Percentiles rank a stretch among this genome's conserved stretches.
Evolutionary conservation across 2,329 filamentous ascomycete genomes (phyloP).

Genomic region (Fusarium transvaalense): DNA sequence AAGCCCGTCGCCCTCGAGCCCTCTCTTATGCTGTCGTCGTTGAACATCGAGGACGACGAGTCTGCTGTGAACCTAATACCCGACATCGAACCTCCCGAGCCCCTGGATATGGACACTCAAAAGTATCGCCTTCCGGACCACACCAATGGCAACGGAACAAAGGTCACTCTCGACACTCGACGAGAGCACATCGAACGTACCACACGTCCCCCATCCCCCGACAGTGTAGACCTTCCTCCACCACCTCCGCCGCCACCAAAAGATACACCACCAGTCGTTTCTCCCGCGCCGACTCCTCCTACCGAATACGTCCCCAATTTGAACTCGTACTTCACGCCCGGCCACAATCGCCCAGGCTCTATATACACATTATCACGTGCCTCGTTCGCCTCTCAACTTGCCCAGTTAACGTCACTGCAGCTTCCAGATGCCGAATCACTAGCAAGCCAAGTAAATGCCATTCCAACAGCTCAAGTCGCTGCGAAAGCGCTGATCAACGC

Average conservation of each 20-base stretch:
- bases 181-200: slow-evolving; percentile 69
- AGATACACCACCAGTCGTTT: slow-evolving; percentile 55
- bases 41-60: slow-evolving; percentile 49
- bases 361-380: slow-evolving; percentile 93
- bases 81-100: slow-evolving; percentile 64
- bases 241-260: slow-evolving; percentile 54
- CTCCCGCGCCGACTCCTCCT: slow-evolving; percentile 49
- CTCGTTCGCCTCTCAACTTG: slow-evolving; percentile 93
- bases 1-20: slow-evolving; percentile 45
- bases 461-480: slow-evolving; percentile 86
- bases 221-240: slow-evolving; percentile 54
- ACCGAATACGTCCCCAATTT: slow-evolving; percentile 64
- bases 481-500: slow-evolving; percentile 86
- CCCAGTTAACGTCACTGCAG: slow-evolving; percentile 89
- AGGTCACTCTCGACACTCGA: slow-evolving; percentile 69
- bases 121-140: slow-evolving; percentile 82
- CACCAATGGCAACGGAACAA: slow-evolving; percentile 75
- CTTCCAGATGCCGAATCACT: slow-evolving; percentile 88
- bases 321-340: slow-evolving; percentile 75
- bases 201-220: slow-evolving; percentile 55
- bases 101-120: slow-evolving; percentile 75
- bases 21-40: slow-evolving; percentile 42
- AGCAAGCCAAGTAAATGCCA: slow-evolving; percentile 84
- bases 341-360: slow-evolving; percentile 79
- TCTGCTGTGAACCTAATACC: slow-evolving; percentile 57